These are phyloP conservation scores for Suhomyces kilbournensis DNA, from an alignment of 805 yeast species.

Conservation along the genomic window DNA sequence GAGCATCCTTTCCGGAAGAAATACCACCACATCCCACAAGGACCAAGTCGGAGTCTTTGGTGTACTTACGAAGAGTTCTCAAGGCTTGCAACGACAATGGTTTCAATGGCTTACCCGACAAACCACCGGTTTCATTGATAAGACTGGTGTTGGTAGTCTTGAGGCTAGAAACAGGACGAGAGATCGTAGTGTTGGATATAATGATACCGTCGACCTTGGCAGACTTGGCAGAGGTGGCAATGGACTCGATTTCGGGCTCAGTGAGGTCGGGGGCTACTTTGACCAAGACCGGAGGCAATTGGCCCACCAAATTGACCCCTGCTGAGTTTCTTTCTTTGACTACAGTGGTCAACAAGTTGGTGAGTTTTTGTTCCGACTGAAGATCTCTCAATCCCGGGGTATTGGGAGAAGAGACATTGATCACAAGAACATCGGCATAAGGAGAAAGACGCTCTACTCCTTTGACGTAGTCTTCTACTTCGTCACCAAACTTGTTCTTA, in stretches of 20 bases:
- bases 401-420: slow-evolving; percentile 93
- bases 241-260: slow-evolving; percentile 74
- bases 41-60: slow-evolving; percentile 70
- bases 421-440: slow-evolving; percentile 82
- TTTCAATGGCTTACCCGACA: slow-evolving; percentile 90
- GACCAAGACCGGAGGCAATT: slow-evolving; percentile 76
- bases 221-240: slow-evolving; percentile 73
- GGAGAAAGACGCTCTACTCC: slow-evolving; percentile 83
- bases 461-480: slow-evolving; percentile 75
- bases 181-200: slow-evolving; percentile 87
- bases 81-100: slow-evolving; percentile 73
- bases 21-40: slow-evolving; percentile 96
- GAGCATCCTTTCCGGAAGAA: slow-evolving; percentile 78
- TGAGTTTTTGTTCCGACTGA: slow-evolving; percentile 73
- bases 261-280: slow-evolving; percentile 92
- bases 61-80: slow-evolving; percentile 64
- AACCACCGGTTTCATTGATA: slow-evolving; percentile 71
- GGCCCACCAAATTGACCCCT: slow-evolving; percentile 38
- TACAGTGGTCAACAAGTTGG: slow-evolving; percentile 63
- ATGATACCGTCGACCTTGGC: slow-evolving; percentile 89
- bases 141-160: slow-evolving; percentile 45
- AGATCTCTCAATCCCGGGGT: slow-evolving; percentile 91
- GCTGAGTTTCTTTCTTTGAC: slow-evolving; percentile 62
- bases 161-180: slow-evolving; percentile 62
- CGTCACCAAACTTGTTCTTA: slow-evolving; percentile 90